Percentiles rank a stretch among this genome's conserved stretches.
Conservation (phyloP, 2,329 filamentous ascomycete species). For the Colletotrichum eremochloae region DNA sequence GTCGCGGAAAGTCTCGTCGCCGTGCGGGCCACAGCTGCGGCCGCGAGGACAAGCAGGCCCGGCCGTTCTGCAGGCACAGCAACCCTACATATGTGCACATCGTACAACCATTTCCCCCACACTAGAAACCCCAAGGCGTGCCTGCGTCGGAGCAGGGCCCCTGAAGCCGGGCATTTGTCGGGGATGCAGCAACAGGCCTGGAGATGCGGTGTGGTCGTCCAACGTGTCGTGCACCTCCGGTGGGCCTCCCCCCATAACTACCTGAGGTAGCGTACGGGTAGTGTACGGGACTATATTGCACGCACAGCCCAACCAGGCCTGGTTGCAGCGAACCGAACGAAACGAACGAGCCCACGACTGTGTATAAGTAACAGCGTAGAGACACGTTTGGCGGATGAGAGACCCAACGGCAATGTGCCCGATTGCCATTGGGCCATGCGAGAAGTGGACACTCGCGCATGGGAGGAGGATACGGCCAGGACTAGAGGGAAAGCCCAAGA, state of each 20-base stretch:
- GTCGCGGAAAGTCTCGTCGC: slow-evolving; percentile 27
- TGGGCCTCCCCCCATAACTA: not conserved
- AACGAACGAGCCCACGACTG: not conserved
- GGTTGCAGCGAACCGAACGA: not conserved
- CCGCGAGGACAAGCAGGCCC: slow-evolving; percentile 17
- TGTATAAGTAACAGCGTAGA: not conserved
- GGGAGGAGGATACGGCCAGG: slow-evolving; percentile 1
- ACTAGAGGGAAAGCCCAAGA: slow-evolving; percentile 17
- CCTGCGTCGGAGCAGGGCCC: slow-evolving; percentile 17
- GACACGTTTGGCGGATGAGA: slow-evolving; percentile 3
- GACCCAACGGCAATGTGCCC: not conserved
- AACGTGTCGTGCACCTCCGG: not conserved
- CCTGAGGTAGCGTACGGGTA: not conserved
- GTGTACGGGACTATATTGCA: not conserved
- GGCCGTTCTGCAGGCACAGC: slow-evolving; percentile 31
- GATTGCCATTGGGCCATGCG: not conserved
- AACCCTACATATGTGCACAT: not conserved
- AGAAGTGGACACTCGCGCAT: slow-evolving; percentile 10
- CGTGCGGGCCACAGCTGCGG: slow-evolving; percentile 32
- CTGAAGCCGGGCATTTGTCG: slow-evolving; percentile 16
- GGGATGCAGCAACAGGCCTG: slow-evolving; percentile 6
- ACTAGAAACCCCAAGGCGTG: not conserved
- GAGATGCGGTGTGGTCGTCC: slow-evolving; percentile 26
- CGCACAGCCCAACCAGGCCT: not conserved
- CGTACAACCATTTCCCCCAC: slow-evolving; percentile 27